Percentiles rank a stretch among this genome's conserved stretches.
Conservation (phyloP, 768 basidiomycete genomes). For the Mycena kentingensis region DNA sequence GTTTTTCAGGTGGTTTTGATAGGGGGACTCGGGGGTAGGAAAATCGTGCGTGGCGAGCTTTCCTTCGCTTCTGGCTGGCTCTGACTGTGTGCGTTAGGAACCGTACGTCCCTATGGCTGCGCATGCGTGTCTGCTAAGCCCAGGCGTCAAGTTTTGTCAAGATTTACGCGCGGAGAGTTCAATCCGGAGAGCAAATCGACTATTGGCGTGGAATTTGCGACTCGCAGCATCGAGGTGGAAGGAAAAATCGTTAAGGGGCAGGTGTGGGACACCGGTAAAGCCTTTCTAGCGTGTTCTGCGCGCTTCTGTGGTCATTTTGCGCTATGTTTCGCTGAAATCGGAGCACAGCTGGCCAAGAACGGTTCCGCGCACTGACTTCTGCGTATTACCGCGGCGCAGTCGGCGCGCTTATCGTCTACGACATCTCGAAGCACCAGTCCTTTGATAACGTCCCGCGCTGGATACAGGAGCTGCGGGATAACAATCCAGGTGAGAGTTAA, state of each 20-base stretch:
- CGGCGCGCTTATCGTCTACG: constrained; percentile 2
- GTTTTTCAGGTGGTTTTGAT: neutral
- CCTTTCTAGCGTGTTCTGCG: too few relatives aligned
- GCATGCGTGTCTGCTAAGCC: neutral
- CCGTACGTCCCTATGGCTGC: neutral
- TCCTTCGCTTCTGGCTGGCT: neutral
- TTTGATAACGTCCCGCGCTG: neutral
- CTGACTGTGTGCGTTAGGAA: neutral
- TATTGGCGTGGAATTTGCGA: constrained; percentile 1
- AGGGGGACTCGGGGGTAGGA: neutral
- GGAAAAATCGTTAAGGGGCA: constrained; percentile 1
- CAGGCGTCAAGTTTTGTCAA: neutral
- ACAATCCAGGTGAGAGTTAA: too few relatives aligned
- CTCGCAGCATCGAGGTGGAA: neutral
- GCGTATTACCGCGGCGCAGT: constrained; percentile 1
- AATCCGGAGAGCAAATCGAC: constrained; percentile 1
- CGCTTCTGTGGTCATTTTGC: neutral
- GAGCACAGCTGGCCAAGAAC: constrained; percentile 1
- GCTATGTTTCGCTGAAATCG: neutral
- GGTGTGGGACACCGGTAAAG: neutral
- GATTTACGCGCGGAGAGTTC: neutral
- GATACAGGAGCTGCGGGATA: neutral
- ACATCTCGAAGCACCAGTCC: neutral
- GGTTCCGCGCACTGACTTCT: neutral
- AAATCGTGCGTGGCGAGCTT: neutral